phyloP scores from a whole-genome alignment of 352 stramenopile species.

The Pythium dissotocum region DNA sequence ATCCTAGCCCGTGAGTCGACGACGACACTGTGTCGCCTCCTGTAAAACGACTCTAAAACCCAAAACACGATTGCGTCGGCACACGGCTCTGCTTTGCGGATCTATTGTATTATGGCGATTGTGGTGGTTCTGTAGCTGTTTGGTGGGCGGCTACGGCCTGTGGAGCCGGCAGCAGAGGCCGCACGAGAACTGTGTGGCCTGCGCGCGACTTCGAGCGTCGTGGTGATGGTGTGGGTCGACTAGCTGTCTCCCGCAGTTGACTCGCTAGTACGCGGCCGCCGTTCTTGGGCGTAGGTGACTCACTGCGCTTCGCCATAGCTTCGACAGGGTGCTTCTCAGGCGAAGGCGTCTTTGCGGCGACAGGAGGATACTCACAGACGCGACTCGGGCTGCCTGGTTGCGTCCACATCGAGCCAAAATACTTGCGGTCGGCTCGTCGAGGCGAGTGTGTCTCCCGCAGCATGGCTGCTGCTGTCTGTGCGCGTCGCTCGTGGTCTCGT shows the following conservation, averaged over 20 bases:
- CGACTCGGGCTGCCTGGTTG: slow-evolving; percentile 23
- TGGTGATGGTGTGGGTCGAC: not conserved
- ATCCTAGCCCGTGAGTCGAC: too few relatives aligned
- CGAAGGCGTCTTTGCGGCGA: not conserved
- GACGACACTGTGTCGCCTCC: not conserved
- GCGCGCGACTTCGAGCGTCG: not conserved
- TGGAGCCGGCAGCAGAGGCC: not conserved
- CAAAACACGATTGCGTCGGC: not conserved
- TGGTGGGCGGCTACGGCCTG: not conserved
- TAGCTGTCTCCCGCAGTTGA: slow-evolving; percentile 12
- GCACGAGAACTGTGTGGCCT: not conserved
- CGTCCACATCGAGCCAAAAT: slow-evolving; percentile 67
- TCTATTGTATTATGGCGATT: not conserved
- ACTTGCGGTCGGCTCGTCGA: slow-evolving; percentile 45
- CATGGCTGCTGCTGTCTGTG: slow-evolving; percentile 41
- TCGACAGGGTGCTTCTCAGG: not conserved
- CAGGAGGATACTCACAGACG: not conserved
- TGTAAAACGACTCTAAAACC: not conserved
- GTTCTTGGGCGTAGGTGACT: slow-evolving; percentile 6
- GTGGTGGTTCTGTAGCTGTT: not conserved
- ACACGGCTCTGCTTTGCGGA: not conserved
- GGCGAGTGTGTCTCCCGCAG: slow-evolving; percentile 33
- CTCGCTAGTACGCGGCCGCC: slow-evolving; percentile 14
- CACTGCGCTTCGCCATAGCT: not conserved
- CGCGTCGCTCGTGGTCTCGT: slow-evolving; percentile 47